These are phyloP conservation scores for Penicillium crustosum DNA, from an alignment of 2,329 filamentous ascomycete species.

Conservation along the genomic window DNA sequence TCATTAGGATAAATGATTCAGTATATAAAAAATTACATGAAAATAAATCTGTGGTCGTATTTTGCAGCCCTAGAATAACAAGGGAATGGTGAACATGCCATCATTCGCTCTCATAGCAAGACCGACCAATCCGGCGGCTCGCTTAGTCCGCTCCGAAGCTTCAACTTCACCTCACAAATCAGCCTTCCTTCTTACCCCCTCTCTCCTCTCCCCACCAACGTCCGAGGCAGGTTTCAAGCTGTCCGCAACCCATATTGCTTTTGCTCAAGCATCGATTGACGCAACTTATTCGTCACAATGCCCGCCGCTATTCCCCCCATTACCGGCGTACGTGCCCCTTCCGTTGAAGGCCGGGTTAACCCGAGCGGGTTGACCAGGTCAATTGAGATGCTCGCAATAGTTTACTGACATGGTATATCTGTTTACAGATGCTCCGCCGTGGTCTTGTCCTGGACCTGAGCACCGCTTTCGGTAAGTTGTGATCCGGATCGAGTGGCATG, in stretches of 20 bases:
- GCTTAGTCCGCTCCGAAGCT: slow-evolving; percentile 42
- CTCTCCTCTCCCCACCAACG: slow-evolving; percentile 25
- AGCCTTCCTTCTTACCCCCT: slow-evolving; percentile 21
- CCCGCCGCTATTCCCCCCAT: slow-evolving; percentile 46
- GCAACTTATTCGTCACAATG: slow-evolving; percentile 36
- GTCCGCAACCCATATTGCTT: slow-evolving; percentile 14
- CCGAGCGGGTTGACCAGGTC: slow-evolving; percentile 19
- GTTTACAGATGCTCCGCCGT: slow-evolving; percentile 62
- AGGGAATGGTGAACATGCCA: slow-evolving; percentile 1
- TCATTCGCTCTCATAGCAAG: slow-evolving; percentile 5
- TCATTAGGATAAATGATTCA: not conserved
- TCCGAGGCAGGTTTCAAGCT: slow-evolving; percentile 26
- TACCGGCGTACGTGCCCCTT: slow-evolving; percentile 46
- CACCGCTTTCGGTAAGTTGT: slow-evolving; percentile 61
- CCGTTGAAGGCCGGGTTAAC: slow-evolving; percentile 19
- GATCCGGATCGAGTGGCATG: slow-evolving; percentile 18
- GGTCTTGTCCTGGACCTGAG: slow-evolving; percentile 66
- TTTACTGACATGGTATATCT: slow-evolving; percentile 16
- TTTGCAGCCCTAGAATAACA: not conserved
- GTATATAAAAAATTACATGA: not conserved
- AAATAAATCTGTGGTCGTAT: not conserved
- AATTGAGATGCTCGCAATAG: not conserved
- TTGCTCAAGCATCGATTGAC: slow-evolving; percentile 16
- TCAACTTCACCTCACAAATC: slow-evolving; percentile 34
- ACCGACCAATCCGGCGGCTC: slow-evolving; percentile 37